Percentiles rank a stretch among this genome's conserved stretches.
These are phyloP conservation scores for Raffaelea albimanens DNA, from an alignment of 2,329 filamentous ascomycete species.

Conservation along the genomic window DNA sequence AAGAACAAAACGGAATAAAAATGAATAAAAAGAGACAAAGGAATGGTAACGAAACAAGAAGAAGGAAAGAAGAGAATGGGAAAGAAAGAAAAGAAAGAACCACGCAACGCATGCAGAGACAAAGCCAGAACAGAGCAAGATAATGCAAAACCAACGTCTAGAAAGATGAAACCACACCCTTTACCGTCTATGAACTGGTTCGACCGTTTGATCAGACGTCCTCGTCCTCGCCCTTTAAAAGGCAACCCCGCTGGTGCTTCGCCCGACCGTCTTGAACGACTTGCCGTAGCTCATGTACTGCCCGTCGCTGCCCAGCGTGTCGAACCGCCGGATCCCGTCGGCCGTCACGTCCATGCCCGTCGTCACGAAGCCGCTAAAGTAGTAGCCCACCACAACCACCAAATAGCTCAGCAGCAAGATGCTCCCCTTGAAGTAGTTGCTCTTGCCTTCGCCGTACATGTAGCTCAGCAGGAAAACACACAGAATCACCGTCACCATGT, in stretches of 20 bases:
- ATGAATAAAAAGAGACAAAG: neutral
- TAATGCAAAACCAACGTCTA: neutral
- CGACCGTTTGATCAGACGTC: neutral
- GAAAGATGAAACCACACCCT: no score
- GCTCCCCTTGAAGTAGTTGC: constrained; percentile 99
- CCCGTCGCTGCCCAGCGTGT: constrained; percentile 41
- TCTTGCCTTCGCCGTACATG: constrained; percentile 97
- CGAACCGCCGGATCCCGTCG: constrained; percentile 34
- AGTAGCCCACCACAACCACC: constrained; percentile 87
- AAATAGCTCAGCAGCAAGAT: constrained; percentile 89
- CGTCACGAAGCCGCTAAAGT: constrained; percentile 60
- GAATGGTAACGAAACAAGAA: neutral
- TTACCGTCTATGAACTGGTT: no score
- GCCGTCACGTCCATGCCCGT: constrained; percentile 29
- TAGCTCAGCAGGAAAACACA: constrained; percentile 95
- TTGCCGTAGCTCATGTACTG: constrained; percentile 31
- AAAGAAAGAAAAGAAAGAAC: neutral
- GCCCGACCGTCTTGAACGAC: constrained; percentile 41
- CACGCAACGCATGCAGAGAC: neutral
- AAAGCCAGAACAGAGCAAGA: neutral
- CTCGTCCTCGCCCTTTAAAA: constrained; percentile 12
- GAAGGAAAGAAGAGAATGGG: neutral
- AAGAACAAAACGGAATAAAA: neutral
- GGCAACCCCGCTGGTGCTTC: constrained; percentile 28
- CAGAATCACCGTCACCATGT: constrained; percentile 93